phyloP scores from a whole-genome alignment of 768 basidiomycete species.

The Tylopilus sp. region DNA sequence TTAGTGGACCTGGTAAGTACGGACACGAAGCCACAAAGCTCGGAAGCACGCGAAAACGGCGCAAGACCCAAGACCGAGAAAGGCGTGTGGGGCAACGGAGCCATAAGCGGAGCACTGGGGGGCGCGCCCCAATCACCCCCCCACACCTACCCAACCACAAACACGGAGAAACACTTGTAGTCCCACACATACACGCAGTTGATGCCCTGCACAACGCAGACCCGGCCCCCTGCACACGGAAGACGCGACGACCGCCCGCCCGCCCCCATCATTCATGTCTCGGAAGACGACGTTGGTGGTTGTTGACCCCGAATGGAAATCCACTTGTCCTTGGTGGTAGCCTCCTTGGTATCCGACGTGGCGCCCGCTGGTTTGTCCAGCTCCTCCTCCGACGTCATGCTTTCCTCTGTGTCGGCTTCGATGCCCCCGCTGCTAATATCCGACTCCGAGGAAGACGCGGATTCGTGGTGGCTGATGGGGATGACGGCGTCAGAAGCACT shows the following conservation, averaged over 20 bases:
- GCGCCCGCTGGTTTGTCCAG: slow-evolving; percentile 37
- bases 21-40: slow-evolving; percentile 13
- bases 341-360: slow-evolving; percentile 21
- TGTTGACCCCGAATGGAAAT: slow-evolving; percentile 62
- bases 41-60: slow-evolving; percentile 17
- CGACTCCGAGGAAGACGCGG: slow-evolving; percentile 54
- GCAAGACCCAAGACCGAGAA: slow-evolving; percentile 15
- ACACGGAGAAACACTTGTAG: not conserved
- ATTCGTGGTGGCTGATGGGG: slow-evolving; percentile 23
- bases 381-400: slow-evolving; percentile 71
- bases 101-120: not conserved
- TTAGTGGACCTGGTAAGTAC: slow-evolving; percentile 23
- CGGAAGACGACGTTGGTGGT: slow-evolving; percentile 24
- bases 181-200: not conserved
- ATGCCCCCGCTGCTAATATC: slow-evolving; percentile 56
- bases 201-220: not conserved
- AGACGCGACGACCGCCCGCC: not conserved
- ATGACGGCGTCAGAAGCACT: slow-evolving; percentile 18
- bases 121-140: not conserved
- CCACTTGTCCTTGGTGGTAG: slow-evolving; percentile 61
- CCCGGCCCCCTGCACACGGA: not conserved
- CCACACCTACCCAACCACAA: not conserved
- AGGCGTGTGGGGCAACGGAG: not conserved
- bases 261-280: no score
- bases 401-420: slow-evolving; percentile 76